Evolutionary conservation across 2,329 filamentous ascomycete species (phyloP).

Genomic region (Pyrenophora graminea): DNA sequence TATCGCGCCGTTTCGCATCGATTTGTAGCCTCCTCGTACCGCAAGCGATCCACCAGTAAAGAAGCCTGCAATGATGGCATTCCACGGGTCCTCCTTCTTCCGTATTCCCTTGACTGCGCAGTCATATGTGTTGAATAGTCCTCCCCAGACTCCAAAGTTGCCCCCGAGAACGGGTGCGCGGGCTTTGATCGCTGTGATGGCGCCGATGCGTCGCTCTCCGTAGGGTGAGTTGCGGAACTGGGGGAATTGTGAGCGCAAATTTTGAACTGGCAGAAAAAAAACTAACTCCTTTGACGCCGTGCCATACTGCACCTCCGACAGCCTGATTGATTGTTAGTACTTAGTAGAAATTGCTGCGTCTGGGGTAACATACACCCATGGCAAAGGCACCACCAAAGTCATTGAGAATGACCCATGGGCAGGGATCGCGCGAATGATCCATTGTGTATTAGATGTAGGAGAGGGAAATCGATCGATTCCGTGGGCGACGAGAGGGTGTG

Average conservation of each 20-base stretch:
- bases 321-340: constrained; percentile 35
- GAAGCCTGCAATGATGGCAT: constrained; percentile 96
- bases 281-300: constrained; percentile 91
- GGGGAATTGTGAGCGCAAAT: constrained; percentile 11
- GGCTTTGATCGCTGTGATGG: constrained; percentile 96
- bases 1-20: constrained; percentile 92
- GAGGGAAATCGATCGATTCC: neutral
- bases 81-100: constrained; percentile 98
- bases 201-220: constrained; percentile 90
- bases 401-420: constrained; percentile 93
- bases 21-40: constrained; percentile 87
- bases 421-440: constrained; percentile 97
- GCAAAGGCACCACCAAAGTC: constrained; percentile 97
- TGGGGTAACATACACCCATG: constrained; percentile 76
- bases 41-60: constrained; percentile 87
- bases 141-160: constrained; percentile 98
- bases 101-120: constrained; percentile 89
- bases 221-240: constrained; percentile 58
- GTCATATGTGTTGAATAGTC: constrained; percentile 93
- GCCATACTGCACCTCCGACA: constrained; percentile 71
- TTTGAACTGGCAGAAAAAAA: neutral
- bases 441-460: constrained; percentile 52
- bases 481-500: constrained; percentile 20
- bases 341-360: neutral
- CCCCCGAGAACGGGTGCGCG: constrained; percentile 93